Evolutionary conservation across 1,139 yeast genomes (phyloP).

Genomic region (Protomyces macrosporus): DNA sequence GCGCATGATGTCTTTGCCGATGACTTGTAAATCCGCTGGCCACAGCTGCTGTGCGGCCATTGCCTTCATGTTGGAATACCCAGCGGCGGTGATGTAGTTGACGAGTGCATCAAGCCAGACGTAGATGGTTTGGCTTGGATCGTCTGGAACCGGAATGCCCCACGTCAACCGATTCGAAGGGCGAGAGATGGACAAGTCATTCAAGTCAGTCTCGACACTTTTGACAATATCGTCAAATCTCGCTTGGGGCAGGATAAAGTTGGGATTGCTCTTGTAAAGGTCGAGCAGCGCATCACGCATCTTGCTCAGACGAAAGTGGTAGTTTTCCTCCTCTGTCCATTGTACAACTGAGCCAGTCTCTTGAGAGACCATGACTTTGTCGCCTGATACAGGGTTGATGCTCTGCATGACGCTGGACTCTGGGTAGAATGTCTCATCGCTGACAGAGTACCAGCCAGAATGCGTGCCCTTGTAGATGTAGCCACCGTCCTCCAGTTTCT

Average conservation of each 20-base stretch:
- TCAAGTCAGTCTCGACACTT: conserved; percentile 52
- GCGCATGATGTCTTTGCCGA: conserved; percentile 82
- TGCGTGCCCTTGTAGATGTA: conserved; percentile 77
- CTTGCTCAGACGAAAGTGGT: conserved; percentile 68
- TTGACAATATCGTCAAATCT: conserved; percentile 54
- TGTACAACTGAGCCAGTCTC: conserved; percentile 75
- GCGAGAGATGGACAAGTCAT: conserved; percentile 77
- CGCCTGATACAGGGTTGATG: conserved; percentile 41
- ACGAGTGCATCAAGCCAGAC: conserved; percentile 97
- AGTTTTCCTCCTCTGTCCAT: conserved; percentile 74
- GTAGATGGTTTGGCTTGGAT: conserved; percentile 69
- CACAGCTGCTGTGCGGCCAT: conserved; percentile 37
- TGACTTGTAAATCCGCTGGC: conserved; percentile 69
- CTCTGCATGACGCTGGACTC: conserved; percentile 61
- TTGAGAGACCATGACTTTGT: conserved; percentile 48
- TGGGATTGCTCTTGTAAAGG: conserved; percentile 44
- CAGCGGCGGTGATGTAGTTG: conserved; percentile 73
- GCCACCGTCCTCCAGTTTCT: conserved; percentile 52
- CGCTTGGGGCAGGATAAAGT: conserved; percentile 60
- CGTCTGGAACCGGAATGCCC: conserved; percentile 89
- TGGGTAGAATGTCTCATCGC: conserved; percentile 93
- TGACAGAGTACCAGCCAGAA: conserved; percentile 88
- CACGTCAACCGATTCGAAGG: conserved; percentile 72
- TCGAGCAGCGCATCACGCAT: conserved; percentile 55
- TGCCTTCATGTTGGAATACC: conserved; percentile 48